Evolutionary conservation across 2,329 filamentous ascomycete species (phyloP), one percentile per base, ranked within the genome.

Genomic region (Bipolaris sorokiniana): DNA sequence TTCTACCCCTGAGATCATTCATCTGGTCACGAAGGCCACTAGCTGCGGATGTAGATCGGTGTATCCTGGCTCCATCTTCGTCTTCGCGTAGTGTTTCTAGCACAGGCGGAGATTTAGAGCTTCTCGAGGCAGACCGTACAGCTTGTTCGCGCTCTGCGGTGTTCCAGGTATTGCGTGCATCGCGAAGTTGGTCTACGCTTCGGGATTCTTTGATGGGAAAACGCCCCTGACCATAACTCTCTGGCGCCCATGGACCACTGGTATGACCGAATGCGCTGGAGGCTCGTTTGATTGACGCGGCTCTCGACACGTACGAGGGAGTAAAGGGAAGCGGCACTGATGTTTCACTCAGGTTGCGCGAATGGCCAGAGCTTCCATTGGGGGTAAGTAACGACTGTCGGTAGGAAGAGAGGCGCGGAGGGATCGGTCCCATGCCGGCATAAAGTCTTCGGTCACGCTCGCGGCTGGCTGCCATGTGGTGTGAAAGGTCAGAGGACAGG

Each of bases 1-100:
- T 92, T 68, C 92, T 91, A 58, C 90, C 91, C 71, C 92, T 93
- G 45, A 97, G 81, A 51, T 90, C 91, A 54, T 90, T 88, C 85
- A 97, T 91, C 73, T 96, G 92, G 63, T 92, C 89, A 58, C 91
- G 91, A 41, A 97, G 80, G 68, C 87, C 85, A 7, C 88, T 86
- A 70, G 88, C 83, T n/a, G 87, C 87, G 0, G 91, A 94, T 13
- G 87, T 82, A 2, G 90, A 88, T 16, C 90, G 84, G 23, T 84
- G 84, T 7, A 89, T 76, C 1, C 54, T 68, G 33, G 66, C 64
- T n/a, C 54, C 59, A 15, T 65, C 65, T 23, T 69, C 71, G 34
- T 79, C 77, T 59, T 82, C 80, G 5, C 67, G 73, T 22, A 81
- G 62, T 1, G 79, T 77, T 50, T 78, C 79, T 22, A 82, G 64